Percentiles rank a stretch among this genome's conserved stretches.
Evolutionary conservation across 176 grass and related monocot genomes (phyloP).

Genomic region (Dactylis glomerata): DNA sequence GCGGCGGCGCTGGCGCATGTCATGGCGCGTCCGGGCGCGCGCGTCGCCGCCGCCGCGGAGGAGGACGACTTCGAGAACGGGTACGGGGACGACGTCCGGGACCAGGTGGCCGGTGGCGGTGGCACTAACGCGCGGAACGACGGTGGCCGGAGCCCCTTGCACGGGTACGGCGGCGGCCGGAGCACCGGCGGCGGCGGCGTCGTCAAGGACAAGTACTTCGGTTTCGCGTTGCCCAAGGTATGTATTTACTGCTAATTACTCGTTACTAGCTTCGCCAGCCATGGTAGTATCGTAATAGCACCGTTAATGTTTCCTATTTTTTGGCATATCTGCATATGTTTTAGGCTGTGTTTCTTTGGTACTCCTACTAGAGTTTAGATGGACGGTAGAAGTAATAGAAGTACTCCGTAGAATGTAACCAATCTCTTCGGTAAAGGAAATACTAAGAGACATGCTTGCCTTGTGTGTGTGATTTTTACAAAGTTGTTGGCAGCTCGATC

Average conservation of each 20-base stretch:
- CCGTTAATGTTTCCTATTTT: neutral
- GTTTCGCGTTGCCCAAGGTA: conserved; percentile 47
- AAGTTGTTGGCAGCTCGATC: neutral
- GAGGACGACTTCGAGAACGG: conserved; percentile 1
- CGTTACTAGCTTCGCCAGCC: neutral
- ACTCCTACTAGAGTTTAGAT: neutral
- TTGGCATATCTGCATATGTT: neutral
- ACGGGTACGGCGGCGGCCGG: conserved; percentile 38
- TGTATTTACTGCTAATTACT: neutral
- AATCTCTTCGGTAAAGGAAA: neutral
- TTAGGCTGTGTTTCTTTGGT: neutral
- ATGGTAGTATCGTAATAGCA: neutral
- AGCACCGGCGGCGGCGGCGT: conserved; percentile 6
- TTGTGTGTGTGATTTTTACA: neutral
- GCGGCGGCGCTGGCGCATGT: conserved; percentile 56
- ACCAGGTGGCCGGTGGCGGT: neutral
- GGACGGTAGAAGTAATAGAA: neutral
- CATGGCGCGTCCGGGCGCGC: conserved; percentile 45
- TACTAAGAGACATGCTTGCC: neutral
- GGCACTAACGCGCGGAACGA: neutral
- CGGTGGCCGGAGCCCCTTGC: conserved; percentile 31
- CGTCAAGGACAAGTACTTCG: conserved; percentile 44
- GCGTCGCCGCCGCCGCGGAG: neutral
- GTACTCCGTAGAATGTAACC: neutral
- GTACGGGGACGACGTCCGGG: neutral